Percentiles rank a stretch among this genome's conserved stretches.
Conservation (phyloP, 208 protist genomes). For the Acanthamoeba castellanii region DNA sequence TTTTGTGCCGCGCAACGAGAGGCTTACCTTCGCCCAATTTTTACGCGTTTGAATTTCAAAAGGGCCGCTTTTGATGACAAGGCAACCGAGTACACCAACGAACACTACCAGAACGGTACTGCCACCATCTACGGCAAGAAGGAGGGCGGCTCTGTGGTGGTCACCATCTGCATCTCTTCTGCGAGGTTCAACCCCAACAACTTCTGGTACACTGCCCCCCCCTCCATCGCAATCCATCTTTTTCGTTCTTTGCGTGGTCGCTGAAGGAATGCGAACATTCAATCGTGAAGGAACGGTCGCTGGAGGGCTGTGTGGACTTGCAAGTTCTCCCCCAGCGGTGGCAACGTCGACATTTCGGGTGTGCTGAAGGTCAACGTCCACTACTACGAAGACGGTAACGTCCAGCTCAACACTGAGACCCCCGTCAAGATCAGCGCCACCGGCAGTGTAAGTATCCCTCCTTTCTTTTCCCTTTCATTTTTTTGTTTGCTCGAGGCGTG, state of each 20-base stretch:
- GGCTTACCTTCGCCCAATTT: not conserved
- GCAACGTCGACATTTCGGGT: conserved; percentile 80
- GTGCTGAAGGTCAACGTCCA: conserved; percentile 86
- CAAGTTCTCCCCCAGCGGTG: conserved; percentile 52
- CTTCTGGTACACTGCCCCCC: conserved; percentile 80
- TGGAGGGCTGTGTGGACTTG: conserved; percentile 84
- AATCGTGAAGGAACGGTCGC: conserved; percentile 75
- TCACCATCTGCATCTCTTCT: conserved; percentile 83
- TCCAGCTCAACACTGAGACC: conserved; percentile 87
- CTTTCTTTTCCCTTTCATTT: not conserved
- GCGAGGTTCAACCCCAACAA: conserved; percentile 85
- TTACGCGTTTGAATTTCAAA: not conserved
- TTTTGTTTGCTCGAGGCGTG: not conserved
- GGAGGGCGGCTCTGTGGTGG: conserved; percentile 62
- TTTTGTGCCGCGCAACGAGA: no score
- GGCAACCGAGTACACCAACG: conserved; percentile 75
- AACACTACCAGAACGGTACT: conserved; percentile 83
- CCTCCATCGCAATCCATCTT: not conserved
- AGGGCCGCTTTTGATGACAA: conserved; percentile 82
- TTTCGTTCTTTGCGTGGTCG: not conserved
- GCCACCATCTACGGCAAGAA: conserved; percentile 78
- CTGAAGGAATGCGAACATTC: not conserved
- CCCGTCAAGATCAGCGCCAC: conserved; percentile 73
- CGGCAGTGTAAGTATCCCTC: conserved; percentile 2
- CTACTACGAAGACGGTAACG: conserved; percentile 91